These are phyloP conservation scores for Ramaria sp. DNA, from an alignment of 768 basidiomycete genomes.

Conservation along the genomic window DNA sequence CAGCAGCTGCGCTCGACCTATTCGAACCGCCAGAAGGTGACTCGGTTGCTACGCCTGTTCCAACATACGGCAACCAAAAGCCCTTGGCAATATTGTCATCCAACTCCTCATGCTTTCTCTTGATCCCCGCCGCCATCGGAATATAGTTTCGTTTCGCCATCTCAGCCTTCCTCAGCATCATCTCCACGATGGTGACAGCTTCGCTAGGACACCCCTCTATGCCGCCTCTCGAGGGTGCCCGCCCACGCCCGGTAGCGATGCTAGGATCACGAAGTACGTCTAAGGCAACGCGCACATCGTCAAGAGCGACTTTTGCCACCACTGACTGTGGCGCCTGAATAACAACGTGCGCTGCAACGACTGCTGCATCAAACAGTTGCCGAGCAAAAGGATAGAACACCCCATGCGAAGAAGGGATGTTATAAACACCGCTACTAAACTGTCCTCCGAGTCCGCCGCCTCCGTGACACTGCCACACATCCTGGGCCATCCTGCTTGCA, in stretches of 20 bases:
- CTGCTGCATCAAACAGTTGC: slow-evolving; percentile 54
- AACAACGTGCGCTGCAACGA: slow-evolving; percentile 52
- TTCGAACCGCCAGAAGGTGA: not conserved
- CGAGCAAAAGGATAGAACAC: slow-evolving; percentile 51
- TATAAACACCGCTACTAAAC: slow-evolving; percentile 9
- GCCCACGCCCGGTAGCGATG: slow-evolving; percentile 16
- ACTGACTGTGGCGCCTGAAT: slow-evolving; percentile 40
- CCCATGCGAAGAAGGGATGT: slow-evolving; percentile 33
- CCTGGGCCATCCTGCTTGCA: slow-evolving; percentile 33
- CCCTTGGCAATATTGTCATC: slow-evolving; percentile 19
- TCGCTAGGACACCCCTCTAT: slow-evolving; percentile 25
- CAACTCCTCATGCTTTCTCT: slow-evolving; percentile 21
- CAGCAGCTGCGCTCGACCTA: not conserved
- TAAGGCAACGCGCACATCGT: slow-evolving; percentile 33
- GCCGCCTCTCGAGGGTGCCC: slow-evolving; percentile 22
- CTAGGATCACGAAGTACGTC: slow-evolving; percentile 28
- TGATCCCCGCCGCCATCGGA: slow-evolving; percentile 15
- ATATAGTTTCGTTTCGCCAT: slow-evolving; percentile 2
- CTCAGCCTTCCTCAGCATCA: slow-evolving; percentile 31
- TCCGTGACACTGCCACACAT: slow-evolving; percentile 24
- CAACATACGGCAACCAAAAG: slow-evolving; percentile 35
- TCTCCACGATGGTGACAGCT: slow-evolving; percentile 28
- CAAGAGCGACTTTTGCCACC: slow-evolving; percentile 36
- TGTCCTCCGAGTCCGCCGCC: slow-evolving; percentile 2
- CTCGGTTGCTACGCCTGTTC: slow-evolving; percentile 22